These are phyloP conservation scores for Aspergillus niger DNA, from an alignment of 2,329 filamentous ascomycete species.

Conservation along the genomic window DNA sequence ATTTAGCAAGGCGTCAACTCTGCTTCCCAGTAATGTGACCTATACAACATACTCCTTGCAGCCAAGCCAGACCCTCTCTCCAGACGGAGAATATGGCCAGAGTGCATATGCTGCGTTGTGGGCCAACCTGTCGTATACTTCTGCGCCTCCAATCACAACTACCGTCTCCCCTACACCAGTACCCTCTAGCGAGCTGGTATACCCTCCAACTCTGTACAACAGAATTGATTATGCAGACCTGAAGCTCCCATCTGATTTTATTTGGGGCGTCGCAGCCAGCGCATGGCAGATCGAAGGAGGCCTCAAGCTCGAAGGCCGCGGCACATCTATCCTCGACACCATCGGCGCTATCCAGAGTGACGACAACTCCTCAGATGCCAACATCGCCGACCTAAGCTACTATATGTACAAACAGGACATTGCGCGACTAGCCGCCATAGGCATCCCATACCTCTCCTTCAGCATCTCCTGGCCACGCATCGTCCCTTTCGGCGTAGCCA, in stretches of 20 bases:
- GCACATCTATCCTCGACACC: constrained; percentile 44
- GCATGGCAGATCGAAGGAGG: constrained; percentile 51
- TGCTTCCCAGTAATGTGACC: constrained; percentile 1
- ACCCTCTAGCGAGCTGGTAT: constrained; percentile 56
- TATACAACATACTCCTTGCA: constrained; percentile 9
- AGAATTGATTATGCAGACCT: constrained; percentile 28
- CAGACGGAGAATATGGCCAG: constrained; percentile 35
- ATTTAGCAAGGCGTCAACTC: constrained; percentile 3
- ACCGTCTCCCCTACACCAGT: constrained; percentile 60
- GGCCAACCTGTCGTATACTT: constrained; percentile 38
- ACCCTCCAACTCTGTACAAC: constrained; percentile 58
- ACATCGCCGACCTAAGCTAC: constrained; percentile 55
- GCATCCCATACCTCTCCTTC: constrained; percentile 46
- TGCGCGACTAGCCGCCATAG: constrained; percentile 41
- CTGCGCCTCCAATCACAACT: constrained; percentile 48
- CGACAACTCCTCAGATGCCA: constrained; percentile 43
- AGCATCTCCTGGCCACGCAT: constrained; percentile 53
- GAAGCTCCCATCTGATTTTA: constrained; percentile 40
- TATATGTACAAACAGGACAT: constrained; percentile 54
- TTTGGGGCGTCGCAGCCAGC: constrained; percentile 47
- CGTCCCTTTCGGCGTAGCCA: constrained; percentile 49
- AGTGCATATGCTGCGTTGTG: constrained; percentile 42
- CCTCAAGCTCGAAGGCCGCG: constrained; percentile 42
- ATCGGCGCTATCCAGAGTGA: constrained; percentile 23
- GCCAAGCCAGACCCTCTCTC: neutral